phyloP scores from a whole-genome alignment of 306 rosid genomes.

The Hylodesmum podocarpum region DNA sequence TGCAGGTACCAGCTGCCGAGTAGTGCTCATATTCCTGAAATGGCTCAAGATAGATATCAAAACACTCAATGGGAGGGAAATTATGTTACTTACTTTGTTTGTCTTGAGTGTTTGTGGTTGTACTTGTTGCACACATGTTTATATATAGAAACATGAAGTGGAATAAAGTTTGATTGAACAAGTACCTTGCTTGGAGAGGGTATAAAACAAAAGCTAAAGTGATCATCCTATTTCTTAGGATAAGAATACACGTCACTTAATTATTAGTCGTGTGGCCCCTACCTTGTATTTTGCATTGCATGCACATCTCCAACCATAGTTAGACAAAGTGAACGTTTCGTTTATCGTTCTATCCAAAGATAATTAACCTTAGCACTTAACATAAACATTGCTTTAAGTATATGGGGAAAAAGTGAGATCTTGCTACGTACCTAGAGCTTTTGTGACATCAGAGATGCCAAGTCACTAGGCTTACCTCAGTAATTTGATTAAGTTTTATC shows the following conservation, averaged over 20 bases:
- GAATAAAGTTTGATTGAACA: constrained; percentile 67
- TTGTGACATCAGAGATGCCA: constrained; percentile 13
- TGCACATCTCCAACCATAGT: neutral
- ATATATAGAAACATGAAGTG: constrained; percentile 41
- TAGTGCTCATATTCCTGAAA: constrained; percentile 42
- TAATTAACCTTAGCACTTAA: neutral
- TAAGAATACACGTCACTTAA: neutral
- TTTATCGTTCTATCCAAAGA: neutral
- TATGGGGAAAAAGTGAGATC: neutral
- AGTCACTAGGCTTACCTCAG: constrained; percentile 6
- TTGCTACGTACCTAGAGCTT: no score
- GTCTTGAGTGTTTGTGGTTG: constrained; percentile 27
- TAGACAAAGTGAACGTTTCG: neutral
- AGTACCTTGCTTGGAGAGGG: constrained; percentile 84
- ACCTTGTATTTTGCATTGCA: neutral
- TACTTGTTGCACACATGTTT: neutral
- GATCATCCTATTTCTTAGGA: neutral
- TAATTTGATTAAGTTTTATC: neutral
- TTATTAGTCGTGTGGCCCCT: constrained; percentile 18
- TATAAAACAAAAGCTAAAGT: constrained; percentile 62
- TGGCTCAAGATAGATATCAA: neutral
- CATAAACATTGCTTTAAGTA: neutral
- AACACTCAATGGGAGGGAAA: neutral
- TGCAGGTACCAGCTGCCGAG: neutral
- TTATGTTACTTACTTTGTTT: no score